These are phyloP conservation scores for Casuarina equisetifolia DNA, from an alignment of 306 rosid species.

Conservation along the genomic window DNA sequence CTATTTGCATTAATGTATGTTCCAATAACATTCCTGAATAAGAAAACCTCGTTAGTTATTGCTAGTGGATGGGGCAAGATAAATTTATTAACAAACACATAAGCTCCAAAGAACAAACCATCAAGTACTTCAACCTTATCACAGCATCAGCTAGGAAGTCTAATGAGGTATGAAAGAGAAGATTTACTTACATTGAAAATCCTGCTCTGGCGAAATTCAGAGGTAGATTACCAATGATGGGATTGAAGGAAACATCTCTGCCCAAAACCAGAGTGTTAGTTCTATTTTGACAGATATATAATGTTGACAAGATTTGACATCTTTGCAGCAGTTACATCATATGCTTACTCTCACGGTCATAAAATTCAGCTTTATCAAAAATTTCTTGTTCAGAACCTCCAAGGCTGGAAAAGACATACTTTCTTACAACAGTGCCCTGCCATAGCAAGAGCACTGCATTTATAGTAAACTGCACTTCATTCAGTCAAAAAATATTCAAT, in stretches of 20 bases:
- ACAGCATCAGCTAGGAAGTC: not conserved
- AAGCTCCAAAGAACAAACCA: not conserved
- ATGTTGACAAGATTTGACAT: not conserved
- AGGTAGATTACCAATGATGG: conserved; percentile 30
- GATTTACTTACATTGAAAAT: conserved; percentile 28
- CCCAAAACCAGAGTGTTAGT: not conserved
- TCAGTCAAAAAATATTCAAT: not conserved
- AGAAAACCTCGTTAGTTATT: not conserved
- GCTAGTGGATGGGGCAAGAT: not conserved
- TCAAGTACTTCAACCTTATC: not conserved
- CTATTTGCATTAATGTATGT: conserved; percentile 32
- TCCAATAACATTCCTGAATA: conserved; percentile 38
- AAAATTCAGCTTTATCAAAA: not conserved
- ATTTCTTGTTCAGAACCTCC: not conserved
- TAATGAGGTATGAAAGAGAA: not conserved
- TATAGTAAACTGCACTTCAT: not conserved
- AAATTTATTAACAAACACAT: not conserved
- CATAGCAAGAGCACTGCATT: not conserved
- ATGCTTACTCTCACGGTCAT: not conserved
- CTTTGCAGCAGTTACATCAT: not conserved
- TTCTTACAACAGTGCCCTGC: not conserved
- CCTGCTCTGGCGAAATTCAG: conserved; percentile 12
- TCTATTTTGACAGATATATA: not conserved
- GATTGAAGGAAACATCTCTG: conserved; percentile 45
- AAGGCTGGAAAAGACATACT: not conserved